Conservation (phyloP, 2,329 filamentous ascomycete species). For the Tolypocladium sp. region DNA sequence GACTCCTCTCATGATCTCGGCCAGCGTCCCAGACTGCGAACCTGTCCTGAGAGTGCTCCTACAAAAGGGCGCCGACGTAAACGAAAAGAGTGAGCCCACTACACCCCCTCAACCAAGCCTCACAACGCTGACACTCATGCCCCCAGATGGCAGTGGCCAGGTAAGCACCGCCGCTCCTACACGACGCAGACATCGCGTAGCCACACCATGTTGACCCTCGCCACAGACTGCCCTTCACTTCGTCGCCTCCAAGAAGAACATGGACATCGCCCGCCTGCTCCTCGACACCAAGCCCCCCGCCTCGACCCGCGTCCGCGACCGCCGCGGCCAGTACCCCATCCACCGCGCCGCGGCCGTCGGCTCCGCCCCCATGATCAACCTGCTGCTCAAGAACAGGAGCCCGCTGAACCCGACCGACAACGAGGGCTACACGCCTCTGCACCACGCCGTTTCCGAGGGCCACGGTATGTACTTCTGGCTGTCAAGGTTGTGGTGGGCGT, state of each 20-base stretch:
- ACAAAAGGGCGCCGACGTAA: slow-evolving; percentile 60
- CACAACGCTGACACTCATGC: neutral
- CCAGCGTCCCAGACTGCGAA: slow-evolving; percentile 64
- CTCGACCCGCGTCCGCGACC: slow-evolving; percentile 72
- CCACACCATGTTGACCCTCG: neutral
- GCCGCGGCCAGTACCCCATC: slow-evolving; percentile 78
- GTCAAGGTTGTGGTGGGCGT: neutral
- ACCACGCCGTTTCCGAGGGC: slow-evolving; percentile 75
- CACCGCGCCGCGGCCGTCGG: slow-evolving; percentile 89
- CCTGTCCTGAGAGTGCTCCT: slow-evolving; percentile 59
- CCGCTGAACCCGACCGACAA: slow-evolving; percentile 77
- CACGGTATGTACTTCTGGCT: slow-evolving; percentile 39
- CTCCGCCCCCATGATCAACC: slow-evolving; percentile 74
- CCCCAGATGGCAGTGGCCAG: slow-evolving; percentile 56
- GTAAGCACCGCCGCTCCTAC: slow-evolving; percentile 20
- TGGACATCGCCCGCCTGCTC: slow-evolving; percentile 73
- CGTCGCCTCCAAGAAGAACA: slow-evolving; percentile 78
- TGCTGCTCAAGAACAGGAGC: slow-evolving; percentile 68
- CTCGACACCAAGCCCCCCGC: slow-evolving; percentile 60
- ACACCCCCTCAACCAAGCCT: too few relatives aligned
- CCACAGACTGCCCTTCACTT: slow-evolving; percentile 80
- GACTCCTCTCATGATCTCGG: slow-evolving; percentile 79
- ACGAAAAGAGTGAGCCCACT: slow-evolving; percentile 53
- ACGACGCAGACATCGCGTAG: neutral
- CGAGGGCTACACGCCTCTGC: slow-evolving; percentile 78